phyloP scores from a whole-genome alignment of 345 rosid species.

The Syzygium grande region DNA sequence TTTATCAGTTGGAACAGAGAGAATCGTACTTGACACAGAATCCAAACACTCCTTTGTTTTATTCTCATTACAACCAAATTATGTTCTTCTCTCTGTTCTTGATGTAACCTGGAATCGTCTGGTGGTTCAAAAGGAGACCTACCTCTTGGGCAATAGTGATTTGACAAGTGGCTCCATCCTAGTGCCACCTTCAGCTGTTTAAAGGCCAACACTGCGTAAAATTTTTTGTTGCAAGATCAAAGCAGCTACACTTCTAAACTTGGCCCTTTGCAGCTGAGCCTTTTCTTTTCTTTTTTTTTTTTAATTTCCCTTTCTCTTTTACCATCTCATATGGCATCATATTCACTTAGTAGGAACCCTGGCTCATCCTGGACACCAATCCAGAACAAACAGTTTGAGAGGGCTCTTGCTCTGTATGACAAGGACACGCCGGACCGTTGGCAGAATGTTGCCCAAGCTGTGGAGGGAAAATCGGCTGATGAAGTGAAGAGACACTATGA shows the following conservation, averaged over 20 bases:
- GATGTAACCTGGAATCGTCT: neutral
- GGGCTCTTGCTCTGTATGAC: constrained; percentile 12
- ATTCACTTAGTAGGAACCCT: neutral
- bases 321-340: neutral
- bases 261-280: neutral
- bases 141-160: neutral
- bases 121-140: neutral
- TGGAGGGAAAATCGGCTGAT: constrained; percentile 9
- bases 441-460: constrained; percentile 10
- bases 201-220: neutral
- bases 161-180: neutral
- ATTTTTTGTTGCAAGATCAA: neutral
- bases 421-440: constrained; percentile 9
- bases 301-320: neutral
- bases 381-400: constrained; percentile 15
- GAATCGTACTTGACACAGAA: neutral
- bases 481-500: constrained; percentile 18
- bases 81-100: neutral
- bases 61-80: neutral
- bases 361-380: constrained; percentile 9
- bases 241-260: neutral
- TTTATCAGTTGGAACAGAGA: neutral
- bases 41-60: neutral
- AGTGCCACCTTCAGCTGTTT: neutral
- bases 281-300: neutral